These are phyloP conservation scores for Pseudopyricularia javanii DNA, from an alignment of 2,329 filamentous ascomycete genomes.

Conservation along the genomic window DNA sequence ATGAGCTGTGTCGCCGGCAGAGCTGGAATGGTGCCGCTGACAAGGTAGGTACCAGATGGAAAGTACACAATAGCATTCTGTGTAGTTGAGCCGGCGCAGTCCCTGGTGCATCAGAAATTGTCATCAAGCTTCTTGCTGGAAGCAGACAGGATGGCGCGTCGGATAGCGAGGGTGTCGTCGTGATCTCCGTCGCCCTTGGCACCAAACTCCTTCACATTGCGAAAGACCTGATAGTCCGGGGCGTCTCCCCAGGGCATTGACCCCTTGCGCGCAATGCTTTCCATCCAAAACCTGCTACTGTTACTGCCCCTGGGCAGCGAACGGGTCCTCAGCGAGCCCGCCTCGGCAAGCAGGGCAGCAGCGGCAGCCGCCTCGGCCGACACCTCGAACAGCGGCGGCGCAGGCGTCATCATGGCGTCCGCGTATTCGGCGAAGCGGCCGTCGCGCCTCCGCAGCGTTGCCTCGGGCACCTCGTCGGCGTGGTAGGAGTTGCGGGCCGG, in stretches of 20 bases:
- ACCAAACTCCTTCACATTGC: slow-evolving; percentile 3
- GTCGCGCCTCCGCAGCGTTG: not conserved
- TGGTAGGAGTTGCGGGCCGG: slow-evolving; percentile 3
- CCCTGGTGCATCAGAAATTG: not conserved
- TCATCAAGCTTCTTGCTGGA: not conserved
- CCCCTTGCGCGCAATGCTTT: not conserved
- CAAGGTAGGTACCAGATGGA: slow-evolving; percentile 3
- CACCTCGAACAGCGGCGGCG: not conserved
- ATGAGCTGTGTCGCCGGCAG: slow-evolving; percentile 4
- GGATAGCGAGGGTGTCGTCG: slow-evolving; percentile 5
- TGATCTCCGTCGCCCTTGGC: slow-evolving; percentile 6
- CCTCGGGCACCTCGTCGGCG: not conserved
- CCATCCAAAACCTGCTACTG: slow-evolving; percentile 1
- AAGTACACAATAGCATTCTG: slow-evolving; percentile 5
- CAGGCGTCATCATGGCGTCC: not conserved
- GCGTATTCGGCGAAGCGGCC: not conserved
- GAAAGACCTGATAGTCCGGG: slow-evolving; percentile 1
- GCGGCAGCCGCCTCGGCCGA: not conserved
- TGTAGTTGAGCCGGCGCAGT: slow-evolving; percentile 1
- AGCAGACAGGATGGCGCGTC: not conserved
- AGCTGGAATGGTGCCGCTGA: slow-evolving; percentile 3
- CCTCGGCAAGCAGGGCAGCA: slow-evolving; percentile 1
- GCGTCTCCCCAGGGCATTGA: slow-evolving; percentile 12
- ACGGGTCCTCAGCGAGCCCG: not conserved
- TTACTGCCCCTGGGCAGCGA: not conserved